Evolutionary conservation across 2,329 filamentous ascomycete species (phyloP), one percentile per base, ranked within the genome.

Genomic region (Colletotrichum eremochloae): DNA sequence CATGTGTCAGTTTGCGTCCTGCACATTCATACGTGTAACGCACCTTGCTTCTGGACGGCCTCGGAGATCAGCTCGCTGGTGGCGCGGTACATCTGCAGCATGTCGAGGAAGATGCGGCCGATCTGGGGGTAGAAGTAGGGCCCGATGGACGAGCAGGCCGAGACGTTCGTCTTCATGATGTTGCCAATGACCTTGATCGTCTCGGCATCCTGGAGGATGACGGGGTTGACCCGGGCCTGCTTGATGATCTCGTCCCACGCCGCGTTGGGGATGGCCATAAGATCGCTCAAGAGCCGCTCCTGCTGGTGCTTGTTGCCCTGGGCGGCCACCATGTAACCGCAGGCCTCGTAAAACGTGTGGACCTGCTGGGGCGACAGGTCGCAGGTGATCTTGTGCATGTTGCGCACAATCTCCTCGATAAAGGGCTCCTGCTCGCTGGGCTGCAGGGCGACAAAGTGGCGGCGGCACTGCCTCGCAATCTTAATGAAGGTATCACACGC

Each of bases 151-250:
- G 94, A 94, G 82, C 96, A 99, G 46, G 96, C 96, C n/a, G 97
- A 96, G 5, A 99, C 96, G 78, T 99, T 99, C 0, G 96, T 99
- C 89, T 99, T 99, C 96, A 99, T 99, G 80, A 99, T 98, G 84
- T 99, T 99, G 76, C 96, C 96, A 74, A 99, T 95, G 76, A 99
- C 92, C 86, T 99, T 99, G 85, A 99, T 98, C 0, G 95, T 97
- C 77, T 99, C 95, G 14, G 92, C 87, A 79, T 98, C 95, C 81
- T 98, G 94, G 15, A 99, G 87, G 76, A 96, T 95, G 31, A 91
- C 88, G 0, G 96, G 94, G 80, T 98, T 92, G 73, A 92, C 88
- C 67, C 94, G 96, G 33, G 96, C 96, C 79, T 93, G 90, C 76
- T 91, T 90, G 80, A 99, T 99, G 78, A 99, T 98, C 78, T 92